These are phyloP conservation scores for Xylaria flabelliformis DNA, from an alignment of 495 filamentous ascomycete species.

Conservation along the genomic window DNA sequence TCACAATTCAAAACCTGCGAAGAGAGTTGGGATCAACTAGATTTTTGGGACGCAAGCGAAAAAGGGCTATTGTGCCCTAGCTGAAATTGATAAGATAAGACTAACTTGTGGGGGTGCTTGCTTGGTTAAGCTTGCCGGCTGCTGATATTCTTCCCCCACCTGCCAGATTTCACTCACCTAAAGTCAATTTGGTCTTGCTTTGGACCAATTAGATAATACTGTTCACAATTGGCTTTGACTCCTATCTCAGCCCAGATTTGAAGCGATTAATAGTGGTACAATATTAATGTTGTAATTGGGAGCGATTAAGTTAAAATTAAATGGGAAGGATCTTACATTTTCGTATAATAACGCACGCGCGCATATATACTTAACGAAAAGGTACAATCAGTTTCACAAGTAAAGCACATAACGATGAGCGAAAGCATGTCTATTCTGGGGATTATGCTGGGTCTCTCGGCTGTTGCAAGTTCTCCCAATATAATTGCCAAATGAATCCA, in stretches of 20 bases:
- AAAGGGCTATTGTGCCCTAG: conserved; percentile 42
- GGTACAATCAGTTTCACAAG: not conserved
- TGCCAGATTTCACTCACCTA: not conserved
- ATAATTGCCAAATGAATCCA: not conserved
- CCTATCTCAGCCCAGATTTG: not conserved
- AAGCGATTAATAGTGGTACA: not conserved
- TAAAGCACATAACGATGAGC: not conserved
- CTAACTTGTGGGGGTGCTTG: not conserved
- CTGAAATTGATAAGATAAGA: conserved; percentile 29
- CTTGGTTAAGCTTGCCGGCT: not conserved
- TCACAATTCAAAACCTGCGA: conserved; percentile 30
- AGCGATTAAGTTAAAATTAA: not conserved
- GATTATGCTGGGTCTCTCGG: not conserved
- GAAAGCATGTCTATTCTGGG: conserved; percentile 6
- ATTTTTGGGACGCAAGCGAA: conserved; percentile 39
- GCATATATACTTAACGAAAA: not conserved
- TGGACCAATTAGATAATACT: conserved; percentile 23
- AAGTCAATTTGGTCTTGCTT: not conserved
- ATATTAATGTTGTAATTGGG: not conserved
- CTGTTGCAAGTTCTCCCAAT: too few relatives aligned
- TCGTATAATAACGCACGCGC: too few relatives aligned
- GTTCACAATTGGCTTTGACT: not conserved
- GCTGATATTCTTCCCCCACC: not conserved
- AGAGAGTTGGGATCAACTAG: conserved; percentile 31
- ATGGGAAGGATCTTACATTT: not conserved